These are phyloP conservation scores for Candida koratica DNA, from an alignment of 805 yeast genomes.

Conservation along the genomic window DNA sequence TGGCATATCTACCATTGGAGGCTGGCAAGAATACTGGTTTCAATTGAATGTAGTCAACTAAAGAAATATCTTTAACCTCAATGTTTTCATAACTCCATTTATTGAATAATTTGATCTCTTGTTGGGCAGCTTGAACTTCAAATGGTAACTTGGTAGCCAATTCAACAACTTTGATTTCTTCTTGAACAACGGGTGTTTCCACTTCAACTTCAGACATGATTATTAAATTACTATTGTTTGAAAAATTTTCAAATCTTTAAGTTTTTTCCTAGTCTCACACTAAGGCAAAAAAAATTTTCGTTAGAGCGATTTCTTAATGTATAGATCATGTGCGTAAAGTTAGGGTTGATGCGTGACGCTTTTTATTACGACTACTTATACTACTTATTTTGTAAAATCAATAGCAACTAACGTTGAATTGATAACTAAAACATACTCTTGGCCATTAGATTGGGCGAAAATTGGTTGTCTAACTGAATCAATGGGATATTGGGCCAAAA, in stretches of 20 bases:
- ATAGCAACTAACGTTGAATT: constrained; percentile 12
- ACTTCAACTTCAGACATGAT: constrained; percentile 83
- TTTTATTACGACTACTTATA: background rate
- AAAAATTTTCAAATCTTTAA: constrained; percentile 9
- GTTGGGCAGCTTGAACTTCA: constrained; percentile 93
- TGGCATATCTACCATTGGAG: constrained; percentile 99
- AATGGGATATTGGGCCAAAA: constrained; percentile 15
- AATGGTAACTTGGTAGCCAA: constrained; percentile 96
- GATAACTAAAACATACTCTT: constrained; percentile 14
- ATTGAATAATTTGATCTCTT: constrained; percentile 97
- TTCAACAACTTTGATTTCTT: constrained; percentile 75
- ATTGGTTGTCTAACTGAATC: constrained; percentile 11
- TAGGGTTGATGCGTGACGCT: background rate
- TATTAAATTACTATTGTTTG: constrained; percentile 3
- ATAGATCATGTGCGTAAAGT: background rate
- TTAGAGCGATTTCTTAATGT: background rate
- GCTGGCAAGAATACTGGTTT: constrained; percentile 97
- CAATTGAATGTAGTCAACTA: constrained; percentile 97
- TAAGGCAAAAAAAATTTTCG: constrained; percentile 4
- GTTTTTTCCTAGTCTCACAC: constrained; percentile 5
- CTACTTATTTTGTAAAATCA: background rate
- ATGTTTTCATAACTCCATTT: constrained; percentile 99
- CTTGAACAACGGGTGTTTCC: constrained; percentile 73
- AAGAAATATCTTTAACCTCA: constrained; percentile 95
- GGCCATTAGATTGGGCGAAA: constrained; percentile 9